These are phyloP conservation scores for Citrus glauca DNA, from an alignment of 345 rosid genomes.

Conservation along the genomic window DNA sequence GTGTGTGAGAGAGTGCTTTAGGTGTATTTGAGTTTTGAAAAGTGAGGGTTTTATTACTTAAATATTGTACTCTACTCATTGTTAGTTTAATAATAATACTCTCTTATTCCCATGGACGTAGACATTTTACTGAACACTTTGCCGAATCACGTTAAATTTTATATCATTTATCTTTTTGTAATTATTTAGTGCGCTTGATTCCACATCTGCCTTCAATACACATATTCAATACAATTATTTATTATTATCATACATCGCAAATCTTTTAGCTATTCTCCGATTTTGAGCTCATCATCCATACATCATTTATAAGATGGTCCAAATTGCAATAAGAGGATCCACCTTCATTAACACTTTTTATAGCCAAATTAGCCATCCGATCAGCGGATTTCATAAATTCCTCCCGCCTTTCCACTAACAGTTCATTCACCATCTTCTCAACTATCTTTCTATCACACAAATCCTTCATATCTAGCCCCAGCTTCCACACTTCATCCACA, in stretches of 20 bases:
- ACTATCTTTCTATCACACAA: constrained; percentile 29
- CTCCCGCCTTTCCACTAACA: constrained; percentile 36
- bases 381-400: constrained; percentile 25
- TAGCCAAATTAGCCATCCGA: constrained; percentile 24
- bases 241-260: too few species aligned
- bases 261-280: background rate
- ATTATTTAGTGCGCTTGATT: too few species aligned
- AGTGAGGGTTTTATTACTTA: too few species aligned
- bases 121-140: rapidly evolving
- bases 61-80: too few species aligned
- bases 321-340: constrained; percentile 36
- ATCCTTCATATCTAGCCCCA: constrained; percentile 52
- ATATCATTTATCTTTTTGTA: rapidly evolving
- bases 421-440: constrained; percentile 43
- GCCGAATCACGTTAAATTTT: rapidly evolving
- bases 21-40: too few species aligned
- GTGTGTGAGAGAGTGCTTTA: rapidly evolving
- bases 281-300: constrained; percentile 11
- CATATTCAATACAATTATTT: too few species aligned
- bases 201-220: rapidly evolving
- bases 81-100: too few species aligned
- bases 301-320: constrained; percentile 30
- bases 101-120: rapidly evolving
- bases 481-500: constrained; percentile 38
- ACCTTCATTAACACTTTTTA: constrained; percentile 22